These are phyloP conservation scores for Mycena floridula DNA, from an alignment of 768 basidiomycete species.

Conservation along the genomic window DNA sequence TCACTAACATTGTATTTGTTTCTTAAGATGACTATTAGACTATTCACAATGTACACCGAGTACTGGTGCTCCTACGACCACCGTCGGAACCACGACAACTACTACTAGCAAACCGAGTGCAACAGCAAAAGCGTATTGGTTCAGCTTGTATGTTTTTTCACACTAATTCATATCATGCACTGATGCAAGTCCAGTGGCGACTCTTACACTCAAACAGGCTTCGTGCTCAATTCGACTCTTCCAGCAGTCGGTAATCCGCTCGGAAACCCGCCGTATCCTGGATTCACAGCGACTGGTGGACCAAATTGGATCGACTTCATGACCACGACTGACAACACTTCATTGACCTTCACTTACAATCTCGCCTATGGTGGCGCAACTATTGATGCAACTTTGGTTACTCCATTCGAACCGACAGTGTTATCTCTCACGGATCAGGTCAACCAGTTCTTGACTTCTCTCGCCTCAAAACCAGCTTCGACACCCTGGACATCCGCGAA, in stretches of 20 bases:
- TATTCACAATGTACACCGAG: constrained; percentile 35
- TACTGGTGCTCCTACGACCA: no score
- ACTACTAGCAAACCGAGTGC: constrained; percentile 14
- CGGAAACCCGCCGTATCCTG: constrained; percentile 50
- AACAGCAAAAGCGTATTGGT: constrained; percentile 37
- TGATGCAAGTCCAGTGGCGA: constrained; percentile 35
- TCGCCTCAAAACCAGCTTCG: constrained; percentile 39
- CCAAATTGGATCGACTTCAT: constrained; percentile 56
- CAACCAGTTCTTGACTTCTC: constrained; percentile 44
- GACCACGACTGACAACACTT: constrained; percentile 46
- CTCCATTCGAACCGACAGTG: constrained; percentile 45
- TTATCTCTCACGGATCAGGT: constrained; percentile 57
- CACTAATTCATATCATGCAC: not conserved
- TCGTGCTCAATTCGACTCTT: constrained; percentile 31
- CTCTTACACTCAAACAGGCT: constrained; percentile 55
- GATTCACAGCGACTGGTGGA: constrained; percentile 47
- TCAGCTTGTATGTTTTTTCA: constrained; percentile 38
- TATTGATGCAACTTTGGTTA: constrained; percentile 51
- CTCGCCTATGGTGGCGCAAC: constrained; percentile 65
- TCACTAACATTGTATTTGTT: not conserved
- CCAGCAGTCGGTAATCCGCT: constrained; percentile 42
- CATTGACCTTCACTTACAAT: constrained; percentile 53
- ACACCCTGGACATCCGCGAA: constrained; percentile 53
- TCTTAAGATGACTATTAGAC: constrained; percentile 18
- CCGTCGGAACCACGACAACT: constrained; percentile 8